phyloP scores from a whole-genome alignment of 2,329 filamentous ascomycete species.

The Xylaria sp. region DNA sequence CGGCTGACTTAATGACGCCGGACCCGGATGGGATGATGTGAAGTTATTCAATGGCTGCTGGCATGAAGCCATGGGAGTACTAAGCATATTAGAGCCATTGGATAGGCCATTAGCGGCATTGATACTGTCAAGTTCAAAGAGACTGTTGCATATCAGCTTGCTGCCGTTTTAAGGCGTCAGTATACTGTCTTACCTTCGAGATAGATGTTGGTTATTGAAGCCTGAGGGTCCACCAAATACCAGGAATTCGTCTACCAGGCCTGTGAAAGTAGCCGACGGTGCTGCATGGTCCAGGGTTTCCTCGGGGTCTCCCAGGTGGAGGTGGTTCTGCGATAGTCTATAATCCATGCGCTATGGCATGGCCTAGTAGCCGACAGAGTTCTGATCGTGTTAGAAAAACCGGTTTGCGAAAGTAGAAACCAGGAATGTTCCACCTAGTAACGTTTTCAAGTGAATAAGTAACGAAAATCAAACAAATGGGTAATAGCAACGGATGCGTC shows the following conservation, averaged over 20 bases:
- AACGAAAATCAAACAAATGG: not conserved
- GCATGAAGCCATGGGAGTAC: conserved; percentile 2
- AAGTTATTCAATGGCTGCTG: conserved; percentile 11
- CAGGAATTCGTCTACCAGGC: conserved; percentile 31
- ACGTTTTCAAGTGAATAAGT: conserved; percentile 6
- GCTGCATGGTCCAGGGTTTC: conserved; percentile 11
- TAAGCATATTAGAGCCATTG: conserved; percentile 20
- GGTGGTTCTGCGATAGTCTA: conserved; percentile 24
- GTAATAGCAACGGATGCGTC: conserved; percentile 11
- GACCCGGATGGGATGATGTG: conserved; percentile 8
- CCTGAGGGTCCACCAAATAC: conserved; percentile 29
- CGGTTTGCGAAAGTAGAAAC: conserved; percentile 17
- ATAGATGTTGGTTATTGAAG: conserved; percentile 27
- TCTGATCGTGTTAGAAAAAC: conserved; percentile 11
- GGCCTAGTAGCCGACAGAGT: conserved; percentile 13
- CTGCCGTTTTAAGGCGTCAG: not conserved
- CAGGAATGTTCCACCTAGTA: conserved; percentile 2
- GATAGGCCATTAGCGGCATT: not conserved
- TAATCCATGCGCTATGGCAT: conserved; percentile 33
- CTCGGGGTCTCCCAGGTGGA: conserved; percentile 20
- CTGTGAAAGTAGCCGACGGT: conserved; percentile 25
- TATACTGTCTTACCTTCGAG: conserved; percentile 24
- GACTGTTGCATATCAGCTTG: conserved; percentile 23
- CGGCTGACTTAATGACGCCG: conserved; percentile 20
- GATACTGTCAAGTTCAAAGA: conserved; percentile 25